Evolutionary conservation across 2,329 filamentous ascomycete genomes (phyloP).

Genomic region (Ilyonectria robusta): DNA sequence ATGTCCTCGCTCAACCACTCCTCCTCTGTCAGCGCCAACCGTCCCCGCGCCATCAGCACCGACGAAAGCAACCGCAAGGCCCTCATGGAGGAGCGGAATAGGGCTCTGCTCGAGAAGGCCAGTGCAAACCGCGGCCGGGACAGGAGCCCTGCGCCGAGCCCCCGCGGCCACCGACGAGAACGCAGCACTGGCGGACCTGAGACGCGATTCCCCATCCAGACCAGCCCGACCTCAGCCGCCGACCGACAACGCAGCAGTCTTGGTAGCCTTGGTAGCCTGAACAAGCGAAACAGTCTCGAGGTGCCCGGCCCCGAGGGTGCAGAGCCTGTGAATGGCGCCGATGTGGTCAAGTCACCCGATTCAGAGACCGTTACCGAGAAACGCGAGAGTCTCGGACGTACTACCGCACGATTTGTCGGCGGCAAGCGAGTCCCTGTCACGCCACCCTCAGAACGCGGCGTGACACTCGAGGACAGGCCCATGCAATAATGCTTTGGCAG

Average conservation of each 20-base stretch:
- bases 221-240: constrained; percentile 70
- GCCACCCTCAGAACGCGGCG: constrained; percentile 58
- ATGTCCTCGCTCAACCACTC: constrained; percentile 79
- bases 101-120: constrained; percentile 80
- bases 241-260: constrained; percentile 67
- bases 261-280: constrained; percentile 62
- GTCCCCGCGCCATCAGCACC: constrained; percentile 90
- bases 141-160: constrained; percentile 78
- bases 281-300: constrained; percentile 81
- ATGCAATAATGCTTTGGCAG: constrained; percentile 59
- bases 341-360: constrained; percentile 42
- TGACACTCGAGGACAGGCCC: constrained; percentile 66
- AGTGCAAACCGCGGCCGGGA: constrained; percentile 78
- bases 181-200: constrained; percentile 80
- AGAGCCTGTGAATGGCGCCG: constrained; percentile 61
- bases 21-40: constrained; percentile 68
- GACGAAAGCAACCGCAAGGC: constrained; percentile 96
- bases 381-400: constrained; percentile 73
- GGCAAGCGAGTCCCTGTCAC: constrained; percentile 59
- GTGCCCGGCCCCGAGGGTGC: constrained; percentile 76
- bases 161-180: constrained; percentile 80
- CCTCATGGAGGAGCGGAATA: constrained; percentile 93
- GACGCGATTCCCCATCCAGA: constrained; percentile 88
- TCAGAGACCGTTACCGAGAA: constrained; percentile 62
- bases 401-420: constrained; percentile 61